These are phyloP conservation scores for Pythium grandisporangium DNA, from an alignment of 352 stramenopile genomes.

Conservation along the genomic window DNA sequence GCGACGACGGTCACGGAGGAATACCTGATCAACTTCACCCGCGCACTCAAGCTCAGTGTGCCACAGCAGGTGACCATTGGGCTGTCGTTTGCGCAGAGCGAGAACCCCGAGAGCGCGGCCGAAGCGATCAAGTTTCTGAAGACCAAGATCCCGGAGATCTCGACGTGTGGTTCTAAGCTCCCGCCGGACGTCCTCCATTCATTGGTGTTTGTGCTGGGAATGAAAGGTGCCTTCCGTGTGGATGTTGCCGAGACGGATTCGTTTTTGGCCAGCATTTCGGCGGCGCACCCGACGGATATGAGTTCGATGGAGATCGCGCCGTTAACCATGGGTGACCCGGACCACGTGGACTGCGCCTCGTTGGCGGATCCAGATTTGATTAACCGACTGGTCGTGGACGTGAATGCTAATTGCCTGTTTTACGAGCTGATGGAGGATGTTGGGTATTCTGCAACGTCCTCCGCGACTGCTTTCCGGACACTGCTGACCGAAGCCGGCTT, in stretches of 20 bases:
- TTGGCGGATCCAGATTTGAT: conserved; percentile 52
- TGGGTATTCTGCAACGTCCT: conserved; percentile 78
- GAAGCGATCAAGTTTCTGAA: conserved; percentile 74
- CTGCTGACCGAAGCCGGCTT: conserved; percentile 77
- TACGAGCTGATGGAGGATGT: conserved; percentile 90
- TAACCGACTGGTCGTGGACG: conserved; percentile 70
- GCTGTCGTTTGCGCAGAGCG: conserved; percentile 70
- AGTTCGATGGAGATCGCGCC: conserved; percentile 76
- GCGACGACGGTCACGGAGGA: conserved; percentile 55
- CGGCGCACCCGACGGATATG: conserved; percentile 82
- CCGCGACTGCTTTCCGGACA: conserved; percentile 67
- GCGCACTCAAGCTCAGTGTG: conserved; percentile 76
- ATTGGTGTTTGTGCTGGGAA: conserved; percentile 74
- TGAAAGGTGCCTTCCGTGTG: conserved; percentile 66
- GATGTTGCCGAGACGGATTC: conserved; percentile 77
- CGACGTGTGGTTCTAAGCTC: conserved; percentile 71
- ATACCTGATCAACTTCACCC: conserved; percentile 70
- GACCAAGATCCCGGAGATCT: conserved; percentile 80
- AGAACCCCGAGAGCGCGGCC: conserved; percentile 39
- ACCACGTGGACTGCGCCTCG: conserved; percentile 75
- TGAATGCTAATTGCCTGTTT: conserved; percentile 75
- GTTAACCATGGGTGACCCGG: conserved; percentile 78
- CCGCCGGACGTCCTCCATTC: conserved; percentile 75
- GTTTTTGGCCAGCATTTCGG: conserved; percentile 79
- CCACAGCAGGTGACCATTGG: conserved; percentile 81